phyloP scores from a whole-genome alignment of 257 asterid genomes.

The Primulina tabacum region DNA sequence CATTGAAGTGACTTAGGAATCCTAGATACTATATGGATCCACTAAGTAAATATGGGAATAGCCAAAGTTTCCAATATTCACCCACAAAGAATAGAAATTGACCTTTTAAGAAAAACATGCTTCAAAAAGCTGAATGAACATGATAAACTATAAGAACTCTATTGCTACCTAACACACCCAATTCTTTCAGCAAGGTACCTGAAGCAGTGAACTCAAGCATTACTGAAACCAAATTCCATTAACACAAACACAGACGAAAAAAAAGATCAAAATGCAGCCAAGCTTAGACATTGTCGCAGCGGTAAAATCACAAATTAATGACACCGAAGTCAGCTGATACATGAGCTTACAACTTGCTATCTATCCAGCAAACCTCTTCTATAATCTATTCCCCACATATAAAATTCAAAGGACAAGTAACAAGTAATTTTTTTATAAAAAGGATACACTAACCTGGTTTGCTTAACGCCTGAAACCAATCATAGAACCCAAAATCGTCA shows the following conservation, averaged over 20 bases:
- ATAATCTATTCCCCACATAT: slow-evolving; percentile 13
- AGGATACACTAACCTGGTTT: slow-evolving; percentile 66
- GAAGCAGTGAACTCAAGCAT: slow-evolving; percentile 9
- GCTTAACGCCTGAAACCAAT: slow-evolving; percentile 73
- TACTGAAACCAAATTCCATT: slow-evolving; percentile 3
- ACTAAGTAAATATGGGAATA: not conserved
- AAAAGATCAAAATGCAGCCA: not conserved
- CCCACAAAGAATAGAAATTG: not conserved
- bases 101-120: too few relatives aligned
- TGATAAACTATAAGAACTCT: not conserved
- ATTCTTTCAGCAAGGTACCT: not conserved
- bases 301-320: not conserved
- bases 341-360: not conserved
- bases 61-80: not conserved
- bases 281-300: not conserved
- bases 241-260: not conserved
- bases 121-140: not conserved
- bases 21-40: not conserved
- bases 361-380: not conserved
- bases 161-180: slow-evolving; percentile 12
- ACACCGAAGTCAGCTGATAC: not conserved
- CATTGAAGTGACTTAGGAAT: not conserved
- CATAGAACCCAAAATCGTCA: slow-evolving; percentile 71
- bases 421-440: slow-evolving; percentile 8
- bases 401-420: not conserved